phyloP scores from a whole-genome alignment of 2,329 filamentous ascomycete genomes.

The Sclerotinia borealis region DNA sequence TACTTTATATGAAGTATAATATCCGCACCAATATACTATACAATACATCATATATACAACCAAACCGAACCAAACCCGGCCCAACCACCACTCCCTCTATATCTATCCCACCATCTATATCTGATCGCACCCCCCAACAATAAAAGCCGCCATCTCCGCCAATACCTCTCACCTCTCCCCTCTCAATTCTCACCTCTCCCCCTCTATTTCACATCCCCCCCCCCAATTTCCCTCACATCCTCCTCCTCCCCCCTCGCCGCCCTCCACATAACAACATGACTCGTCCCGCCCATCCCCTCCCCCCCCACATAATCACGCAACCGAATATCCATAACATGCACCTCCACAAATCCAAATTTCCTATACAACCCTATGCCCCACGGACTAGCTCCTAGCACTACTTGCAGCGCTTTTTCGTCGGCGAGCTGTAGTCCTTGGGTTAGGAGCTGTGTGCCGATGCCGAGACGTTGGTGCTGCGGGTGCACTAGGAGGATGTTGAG shows the following conservation, averaged over 20 bases:
- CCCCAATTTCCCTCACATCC: too few species aligned
- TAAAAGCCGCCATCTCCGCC: too few species aligned
- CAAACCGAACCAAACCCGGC: too few species aligned
- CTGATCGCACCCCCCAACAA: too few species aligned
- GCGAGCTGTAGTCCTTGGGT: conserved; percentile 19
- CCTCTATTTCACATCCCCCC: too few species aligned
- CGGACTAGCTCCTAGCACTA: conserved; percentile 25
- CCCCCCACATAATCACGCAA: conserved; percentile 27
- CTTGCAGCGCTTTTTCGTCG: conserved; percentile 21
- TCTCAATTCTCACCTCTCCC: not conserved
- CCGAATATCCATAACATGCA: conserved; percentile 19
- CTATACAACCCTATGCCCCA: conserved; percentile 24
- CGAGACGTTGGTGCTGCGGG: conserved; percentile 21
- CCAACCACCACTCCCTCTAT: too few species aligned
- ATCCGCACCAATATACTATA: too few species aligned
- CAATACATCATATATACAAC: not conserved
- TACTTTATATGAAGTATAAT: not conserved
- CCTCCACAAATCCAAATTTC: conserved; percentile 24
- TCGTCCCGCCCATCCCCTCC: not conserved
- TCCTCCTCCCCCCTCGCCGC: not conserved
- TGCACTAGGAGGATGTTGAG: conserved; percentile 20
- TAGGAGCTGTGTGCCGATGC: conserved; percentile 24
- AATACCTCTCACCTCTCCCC: too few species aligned
- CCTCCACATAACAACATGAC: conserved; percentile 6
- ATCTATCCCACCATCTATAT: too few species aligned